Percentiles rank a stretch among this genome's conserved stretches.
phyloP scores from a whole-genome alignment of 192 early-diverging fungal genomes.

The Rhizophagus prolifer region DNA sequence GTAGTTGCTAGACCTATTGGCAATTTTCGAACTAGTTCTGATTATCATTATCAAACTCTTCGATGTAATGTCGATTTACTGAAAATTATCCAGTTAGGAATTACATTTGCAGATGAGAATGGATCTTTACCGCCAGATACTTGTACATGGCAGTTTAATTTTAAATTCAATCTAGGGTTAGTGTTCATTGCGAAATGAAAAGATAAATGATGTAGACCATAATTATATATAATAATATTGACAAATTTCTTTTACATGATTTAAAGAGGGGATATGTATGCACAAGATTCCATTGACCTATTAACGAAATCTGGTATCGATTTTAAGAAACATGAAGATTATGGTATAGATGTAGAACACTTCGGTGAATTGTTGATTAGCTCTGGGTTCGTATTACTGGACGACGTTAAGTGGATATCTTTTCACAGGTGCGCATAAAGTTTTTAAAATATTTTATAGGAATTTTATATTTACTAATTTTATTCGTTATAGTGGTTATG shows the following conservation, averaged over 20 bases:
- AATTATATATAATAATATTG: conserved; percentile 18
- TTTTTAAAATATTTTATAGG: conserved; percentile 4
- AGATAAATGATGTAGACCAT: neutral
- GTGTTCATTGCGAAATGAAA: conserved; percentile 13
- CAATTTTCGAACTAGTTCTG: conserved; percentile 89
- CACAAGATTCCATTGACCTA: conserved; percentile 97
- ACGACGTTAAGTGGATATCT: conserved; percentile 96
- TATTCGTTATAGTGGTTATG: conserved; percentile 74
- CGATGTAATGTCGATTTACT: conserved; percentile 97
- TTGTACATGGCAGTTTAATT: conserved; percentile 99
- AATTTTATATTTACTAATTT: neutral
- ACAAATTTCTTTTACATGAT: neutral
- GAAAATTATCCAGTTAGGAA: conserved; percentile 97
- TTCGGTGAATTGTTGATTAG: conserved; percentile 98
- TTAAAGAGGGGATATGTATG: conserved; percentile 93
- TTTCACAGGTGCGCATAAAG: conserved; percentile 79
- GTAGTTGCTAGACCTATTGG: conserved; percentile 99
- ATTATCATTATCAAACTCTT: conserved; percentile 98
- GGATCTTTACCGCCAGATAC: conserved; percentile 84
- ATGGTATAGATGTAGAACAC: conserved; percentile 91
- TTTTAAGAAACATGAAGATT: conserved; percentile 94
- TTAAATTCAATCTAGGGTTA: conserved; percentile 90
- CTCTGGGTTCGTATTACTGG: conserved; percentile 92
- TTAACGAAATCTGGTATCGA: conserved; percentile 97
- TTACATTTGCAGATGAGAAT: conserved; percentile 86